Evolutionary conservation across 2,329 filamentous ascomycete species (phyloP).

Genomic region (Bretziella fagacearum): DNA sequence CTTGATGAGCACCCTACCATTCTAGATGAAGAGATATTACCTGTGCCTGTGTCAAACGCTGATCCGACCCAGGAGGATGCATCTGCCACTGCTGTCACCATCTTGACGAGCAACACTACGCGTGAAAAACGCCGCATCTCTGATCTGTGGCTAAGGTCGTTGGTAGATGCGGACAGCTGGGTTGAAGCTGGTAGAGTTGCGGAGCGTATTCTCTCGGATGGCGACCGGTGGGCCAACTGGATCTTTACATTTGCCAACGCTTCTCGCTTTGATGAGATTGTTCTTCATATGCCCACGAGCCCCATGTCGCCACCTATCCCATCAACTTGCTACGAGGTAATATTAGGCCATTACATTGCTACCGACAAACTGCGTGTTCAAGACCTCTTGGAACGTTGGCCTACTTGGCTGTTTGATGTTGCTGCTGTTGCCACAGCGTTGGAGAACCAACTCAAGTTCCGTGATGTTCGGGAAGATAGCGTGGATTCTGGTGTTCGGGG

Average conservation of each 20-base stretch:
- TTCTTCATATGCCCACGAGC: conserved; percentile 60
- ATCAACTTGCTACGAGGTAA: conserved; percentile 69
- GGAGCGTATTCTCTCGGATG: conserved; percentile 63
- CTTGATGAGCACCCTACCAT: conserved; percentile 76
- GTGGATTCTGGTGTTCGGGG: conserved; percentile 56
- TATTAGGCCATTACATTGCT: conserved; percentile 77
- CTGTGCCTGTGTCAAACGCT: conserved; percentile 34
- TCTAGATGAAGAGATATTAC: conserved; percentile 30
- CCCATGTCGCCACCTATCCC: conserved; percentile 66
- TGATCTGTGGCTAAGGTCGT: conserved; percentile 80
- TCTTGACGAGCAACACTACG: conserved; percentile 28
- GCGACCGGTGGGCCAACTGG: conserved; percentile 86
- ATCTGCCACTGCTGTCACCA: conserved; percentile 26
- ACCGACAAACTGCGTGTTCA: conserved; percentile 58
- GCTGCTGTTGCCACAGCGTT: conserved; percentile 59
- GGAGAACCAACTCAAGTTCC: conserved; percentile 63
- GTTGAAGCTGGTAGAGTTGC: conserved; percentile 59
- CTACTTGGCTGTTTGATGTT: conserved; percentile 68
- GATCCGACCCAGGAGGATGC: conserved; percentile 28
- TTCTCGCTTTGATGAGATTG: conserved; percentile 78
- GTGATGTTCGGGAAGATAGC: conserved; percentile 58
- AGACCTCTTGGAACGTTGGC: conserved; percentile 68
- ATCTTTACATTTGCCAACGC: conserved; percentile 80
- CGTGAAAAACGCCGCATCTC: conserved; percentile 83
- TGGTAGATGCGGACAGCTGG: conserved; percentile 65